These are phyloP conservation scores for Geotrichum candidum DNA, from an alignment of 1,139 yeast species.

Conservation along the genomic window DNA sequence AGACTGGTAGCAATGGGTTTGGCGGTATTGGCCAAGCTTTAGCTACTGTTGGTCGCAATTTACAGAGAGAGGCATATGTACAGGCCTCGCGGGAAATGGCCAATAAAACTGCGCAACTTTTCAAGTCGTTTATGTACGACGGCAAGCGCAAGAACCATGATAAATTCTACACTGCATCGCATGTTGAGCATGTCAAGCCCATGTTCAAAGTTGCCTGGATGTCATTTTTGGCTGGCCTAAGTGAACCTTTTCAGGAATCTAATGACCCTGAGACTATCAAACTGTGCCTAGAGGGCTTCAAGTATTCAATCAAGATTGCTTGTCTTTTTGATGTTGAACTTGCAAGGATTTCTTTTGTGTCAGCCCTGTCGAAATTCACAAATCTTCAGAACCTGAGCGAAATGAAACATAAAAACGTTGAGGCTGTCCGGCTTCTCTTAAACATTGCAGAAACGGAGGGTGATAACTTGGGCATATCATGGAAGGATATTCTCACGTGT, in stretches of 20 bases:
- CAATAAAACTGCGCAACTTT: constrained; percentile 78
- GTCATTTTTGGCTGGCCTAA: constrained; percentile 90
- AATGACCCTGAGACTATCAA: constrained; percentile 72
- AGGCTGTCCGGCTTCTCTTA: constrained; percentile 68
- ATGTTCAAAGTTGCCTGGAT: constrained; percentile 95
- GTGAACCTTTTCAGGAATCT: constrained; percentile 87
- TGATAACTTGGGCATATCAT: constrained; percentile 59
- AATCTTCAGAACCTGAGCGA: constrained; percentile 74
- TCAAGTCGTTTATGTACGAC: constrained; percentile 58
- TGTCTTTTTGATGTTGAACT: constrained; percentile 78
- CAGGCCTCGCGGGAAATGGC: constrained; percentile 92
- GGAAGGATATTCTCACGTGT: constrained; percentile 78
- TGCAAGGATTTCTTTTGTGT: constrained; percentile 82
- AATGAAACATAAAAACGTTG: constrained; percentile 71
- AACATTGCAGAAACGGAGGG: constrained; percentile 80
- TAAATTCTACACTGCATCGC: constrained; percentile 57
- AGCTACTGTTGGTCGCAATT: constrained; percentile 57
- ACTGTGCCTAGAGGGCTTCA: constrained; percentile 77
- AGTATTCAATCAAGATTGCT: constrained; percentile 73
- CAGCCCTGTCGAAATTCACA: constrained; percentile 84
- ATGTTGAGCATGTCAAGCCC: constrained; percentile 84
- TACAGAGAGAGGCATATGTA: constrained; percentile 77
- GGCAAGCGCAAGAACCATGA: constrained; percentile 31
- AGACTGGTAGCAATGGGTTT: constrained; percentile 36
- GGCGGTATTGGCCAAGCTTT: constrained; percentile 54